Evolutionary conservation across 1,284 basidiomycete genomes (phyloP).

Genomic region (Singerocomus inundabilis): DNA sequence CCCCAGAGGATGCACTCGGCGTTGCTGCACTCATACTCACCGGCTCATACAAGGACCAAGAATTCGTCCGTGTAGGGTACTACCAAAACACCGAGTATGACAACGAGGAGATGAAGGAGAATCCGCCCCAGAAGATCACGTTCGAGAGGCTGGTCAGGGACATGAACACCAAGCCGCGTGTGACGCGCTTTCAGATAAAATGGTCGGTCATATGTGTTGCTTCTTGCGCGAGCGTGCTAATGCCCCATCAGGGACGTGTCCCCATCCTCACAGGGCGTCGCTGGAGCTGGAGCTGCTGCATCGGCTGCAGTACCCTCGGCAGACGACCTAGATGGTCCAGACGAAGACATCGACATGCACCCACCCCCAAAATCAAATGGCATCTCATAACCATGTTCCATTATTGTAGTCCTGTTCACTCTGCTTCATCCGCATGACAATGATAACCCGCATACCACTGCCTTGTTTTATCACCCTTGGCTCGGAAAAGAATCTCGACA

Average conservation of each 20-base stretch:
- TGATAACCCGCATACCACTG: constrained; percentile 19
- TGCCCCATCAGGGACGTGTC: constrained; percentile 59
- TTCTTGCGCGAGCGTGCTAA: constrained; percentile 1
- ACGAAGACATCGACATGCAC: constrained; percentile 20
- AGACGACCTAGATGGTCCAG: constrained; percentile 55
- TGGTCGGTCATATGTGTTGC: constrained; percentile 51
- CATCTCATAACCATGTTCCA: constrained; percentile 14
- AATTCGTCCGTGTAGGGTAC: constrained; percentile 98
- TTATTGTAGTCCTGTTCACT: background rate
- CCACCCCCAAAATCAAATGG: constrained; percentile 29
- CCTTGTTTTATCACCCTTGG: background rate
- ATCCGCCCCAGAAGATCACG: constrained; percentile 65
- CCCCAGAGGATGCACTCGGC: constrained; percentile 81
- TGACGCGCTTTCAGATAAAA: constrained; percentile 89
- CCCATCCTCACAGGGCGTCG: constrained; percentile 48
- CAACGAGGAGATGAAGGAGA: constrained; percentile 83
- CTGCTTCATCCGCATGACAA: constrained; percentile 2
- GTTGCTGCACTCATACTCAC: constrained; percentile 91
- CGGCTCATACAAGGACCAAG: constrained; percentile 89
- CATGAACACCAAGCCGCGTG: constrained; percentile 89
- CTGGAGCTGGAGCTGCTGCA: constrained; percentile 64
- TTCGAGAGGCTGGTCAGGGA: constrained; percentile 85
- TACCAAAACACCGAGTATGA: constrained; percentile 99
- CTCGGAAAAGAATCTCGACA: constrained; percentile 5
- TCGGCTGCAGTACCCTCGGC: constrained; percentile 81